phyloP scores from a whole-genome alignment of 1,284 basidiomycete genomes.

The Ceratobasidium papillatum region DNA sequence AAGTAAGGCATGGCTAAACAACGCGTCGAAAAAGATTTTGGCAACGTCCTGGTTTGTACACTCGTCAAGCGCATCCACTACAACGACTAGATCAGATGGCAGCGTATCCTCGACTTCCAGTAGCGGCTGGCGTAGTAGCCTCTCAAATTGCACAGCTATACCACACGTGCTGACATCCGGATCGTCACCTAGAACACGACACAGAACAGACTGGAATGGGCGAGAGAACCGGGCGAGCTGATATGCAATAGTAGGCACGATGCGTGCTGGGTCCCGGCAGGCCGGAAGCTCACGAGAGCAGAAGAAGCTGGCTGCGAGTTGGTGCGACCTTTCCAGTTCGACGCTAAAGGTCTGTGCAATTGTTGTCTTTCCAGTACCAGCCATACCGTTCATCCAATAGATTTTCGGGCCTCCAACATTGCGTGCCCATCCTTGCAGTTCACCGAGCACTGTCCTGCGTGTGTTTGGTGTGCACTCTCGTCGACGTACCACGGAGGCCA shows the following conservation, averaged over 20 bases:
- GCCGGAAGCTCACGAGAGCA: background rate
- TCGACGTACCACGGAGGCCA: no score
- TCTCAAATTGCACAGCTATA: background rate
- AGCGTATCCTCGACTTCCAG: background rate
- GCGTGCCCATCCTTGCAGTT: background rate
- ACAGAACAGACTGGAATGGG: background rate
- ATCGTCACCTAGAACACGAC: background rate
- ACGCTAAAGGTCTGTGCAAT: background rate
- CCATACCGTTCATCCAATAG: background rate
- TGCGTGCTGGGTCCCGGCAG: background rate
- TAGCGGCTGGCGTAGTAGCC: background rate
- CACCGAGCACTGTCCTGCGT: no score
- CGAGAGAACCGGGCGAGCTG: background rate
- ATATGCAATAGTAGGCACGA: background rate
- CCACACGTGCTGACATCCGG: background rate
- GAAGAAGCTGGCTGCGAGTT: background rate
- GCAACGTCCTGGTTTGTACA: background rate
- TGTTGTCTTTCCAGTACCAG: constrained; percentile 3
- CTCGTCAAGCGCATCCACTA: constrained; percentile 13
- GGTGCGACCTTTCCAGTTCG: background rate
- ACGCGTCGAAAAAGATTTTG: background rate
- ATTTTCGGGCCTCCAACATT: background rate
- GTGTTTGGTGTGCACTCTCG: no score
- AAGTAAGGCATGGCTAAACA: background rate
- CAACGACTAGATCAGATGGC: background rate